Percentiles rank a stretch among this genome's conserved stretches.
Evolutionary conservation across 768 basidiomycete genomes (phyloP).

Genomic region (Russula sp.): DNA sequence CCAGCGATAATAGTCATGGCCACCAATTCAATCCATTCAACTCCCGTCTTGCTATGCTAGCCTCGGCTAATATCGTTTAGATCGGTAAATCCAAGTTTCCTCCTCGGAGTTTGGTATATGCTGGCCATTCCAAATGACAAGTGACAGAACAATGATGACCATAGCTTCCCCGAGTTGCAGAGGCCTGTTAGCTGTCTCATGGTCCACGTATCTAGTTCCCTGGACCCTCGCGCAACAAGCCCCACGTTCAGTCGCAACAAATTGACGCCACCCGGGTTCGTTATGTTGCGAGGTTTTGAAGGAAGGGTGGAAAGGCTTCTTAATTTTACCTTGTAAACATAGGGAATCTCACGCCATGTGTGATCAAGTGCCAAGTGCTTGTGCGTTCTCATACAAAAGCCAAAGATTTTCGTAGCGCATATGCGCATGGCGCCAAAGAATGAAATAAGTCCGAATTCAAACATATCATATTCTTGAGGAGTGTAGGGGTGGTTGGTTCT

Average conservation of each 20-base stretch:
- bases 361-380: constrained; percentile 5
- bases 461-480: no score
- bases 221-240: not conserved
- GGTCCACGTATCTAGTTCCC: not conserved
- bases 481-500: not conserved
- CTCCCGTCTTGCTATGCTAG: no score
- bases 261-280: no score
- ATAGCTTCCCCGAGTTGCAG: no score
- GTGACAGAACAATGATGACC: no score
- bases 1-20: not conserved
- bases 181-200: no score
- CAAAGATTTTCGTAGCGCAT: no score
- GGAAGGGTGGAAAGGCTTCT: not conserved
- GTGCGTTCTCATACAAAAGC: constrained; percentile 10
- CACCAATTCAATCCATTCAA: no score
- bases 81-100: not conserved
- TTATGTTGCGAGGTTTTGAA: no score
- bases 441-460: constrained; percentile 5
- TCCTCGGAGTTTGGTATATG: not conserved
- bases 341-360: no score
- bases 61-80: not conserved
- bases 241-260: not conserved
- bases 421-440: not conserved
- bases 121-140: not conserved
- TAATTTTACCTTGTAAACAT: not conserved